These are phyloP conservation scores for Gossypium raimondii DNA, from an alignment of 345 rosid genomes.

Conservation along the genomic window DNA sequence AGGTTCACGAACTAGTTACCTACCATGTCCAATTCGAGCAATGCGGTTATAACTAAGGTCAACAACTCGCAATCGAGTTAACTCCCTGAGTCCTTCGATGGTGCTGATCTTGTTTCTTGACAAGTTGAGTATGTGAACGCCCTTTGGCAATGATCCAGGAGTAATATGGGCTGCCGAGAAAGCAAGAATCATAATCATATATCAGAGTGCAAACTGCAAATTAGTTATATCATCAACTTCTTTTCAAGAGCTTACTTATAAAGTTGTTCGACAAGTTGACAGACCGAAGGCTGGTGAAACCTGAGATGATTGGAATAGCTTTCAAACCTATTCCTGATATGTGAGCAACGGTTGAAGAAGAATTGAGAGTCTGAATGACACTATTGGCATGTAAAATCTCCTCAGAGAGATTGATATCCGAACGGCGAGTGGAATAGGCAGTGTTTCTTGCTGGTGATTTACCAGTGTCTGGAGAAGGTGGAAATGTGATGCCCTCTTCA, in stretches of 20 bases:
- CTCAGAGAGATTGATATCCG: constrained; percentile 47
- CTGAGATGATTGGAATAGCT: constrained; percentile 66
- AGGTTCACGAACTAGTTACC: constrained; percentile 37
- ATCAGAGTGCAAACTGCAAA: constrained; percentile 2
- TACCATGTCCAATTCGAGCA: constrained; percentile 87
- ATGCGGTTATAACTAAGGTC: constrained; percentile 94
- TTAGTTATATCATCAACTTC: not conserved
- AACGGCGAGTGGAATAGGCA: constrained; percentile 21
- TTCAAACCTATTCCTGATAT: constrained; percentile 72
- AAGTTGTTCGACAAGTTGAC: constrained; percentile 75
- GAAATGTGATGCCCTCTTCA: constrained; percentile 32
- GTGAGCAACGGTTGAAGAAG: constrained; percentile 81
- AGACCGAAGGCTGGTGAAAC: constrained; percentile 70
- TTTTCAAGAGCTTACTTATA: constrained; percentile 50
- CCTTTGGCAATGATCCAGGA: constrained; percentile 79
- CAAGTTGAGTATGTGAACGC: constrained; percentile 69
- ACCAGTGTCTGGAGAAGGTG: constrained; percentile 47
- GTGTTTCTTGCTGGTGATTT: constrained; percentile 33
- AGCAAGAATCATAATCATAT: not conserved
- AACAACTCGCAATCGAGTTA: constrained; percentile 64
- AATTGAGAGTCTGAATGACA: constrained; percentile 69
- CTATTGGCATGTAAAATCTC: constrained; percentile 65
- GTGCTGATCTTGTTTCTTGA: constrained; percentile 76
- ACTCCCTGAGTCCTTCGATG: constrained; percentile 84
- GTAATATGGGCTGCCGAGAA: constrained; percentile 56